These are phyloP conservation scores for Sanghuangporus weigelae DNA, from an alignment of 1,284 basidiomycete species.

Conservation along the genomic window DNA sequence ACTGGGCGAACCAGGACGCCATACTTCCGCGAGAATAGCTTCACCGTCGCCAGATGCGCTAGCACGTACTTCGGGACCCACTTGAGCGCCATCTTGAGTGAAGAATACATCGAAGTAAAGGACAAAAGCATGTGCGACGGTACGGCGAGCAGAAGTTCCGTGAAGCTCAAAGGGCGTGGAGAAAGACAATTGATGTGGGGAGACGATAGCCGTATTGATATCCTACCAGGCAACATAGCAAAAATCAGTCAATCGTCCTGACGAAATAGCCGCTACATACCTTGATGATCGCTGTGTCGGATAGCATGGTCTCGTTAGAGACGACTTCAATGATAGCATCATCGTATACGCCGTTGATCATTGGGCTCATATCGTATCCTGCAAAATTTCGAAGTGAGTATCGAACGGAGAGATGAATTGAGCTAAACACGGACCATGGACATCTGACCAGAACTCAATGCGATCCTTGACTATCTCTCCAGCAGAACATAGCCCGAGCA, in stretches of 20 bases:
- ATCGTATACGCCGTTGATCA: constrained; percentile 65
- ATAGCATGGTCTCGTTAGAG: constrained; percentile 63
- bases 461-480: constrained; percentile 74
- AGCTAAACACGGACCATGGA: constrained; percentile 62
- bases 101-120: constrained; percentile 97
- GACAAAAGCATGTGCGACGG: constrained; percentile 76
- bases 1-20: constrained; percentile 35
- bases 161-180: constrained; percentile 66
- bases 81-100: constrained; percentile 51
- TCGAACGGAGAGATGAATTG: neutral
- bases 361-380: constrained; percentile 84
- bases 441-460: constrained; percentile 85
- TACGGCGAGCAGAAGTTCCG: constrained; percentile 52
- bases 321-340: constrained; percentile 85
- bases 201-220: constrained; percentile 62
- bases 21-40: constrained; percentile 64
- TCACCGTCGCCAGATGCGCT: constrained; percentile 52
- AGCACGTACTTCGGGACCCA: constrained; percentile 47
- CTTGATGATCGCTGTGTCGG: constrained; percentile 64
- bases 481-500: constrained; percentile 77
- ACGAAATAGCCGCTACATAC: constrained; percentile 31
- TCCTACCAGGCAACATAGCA: constrained; percentile 41
- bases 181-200: constrained; percentile 74
- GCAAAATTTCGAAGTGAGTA: neutral
- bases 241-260: neutral